phyloP scores from a whole-genome alignment of 2,329 filamentous ascomycete species.

The Aspergillus ochraceus region DNA sequence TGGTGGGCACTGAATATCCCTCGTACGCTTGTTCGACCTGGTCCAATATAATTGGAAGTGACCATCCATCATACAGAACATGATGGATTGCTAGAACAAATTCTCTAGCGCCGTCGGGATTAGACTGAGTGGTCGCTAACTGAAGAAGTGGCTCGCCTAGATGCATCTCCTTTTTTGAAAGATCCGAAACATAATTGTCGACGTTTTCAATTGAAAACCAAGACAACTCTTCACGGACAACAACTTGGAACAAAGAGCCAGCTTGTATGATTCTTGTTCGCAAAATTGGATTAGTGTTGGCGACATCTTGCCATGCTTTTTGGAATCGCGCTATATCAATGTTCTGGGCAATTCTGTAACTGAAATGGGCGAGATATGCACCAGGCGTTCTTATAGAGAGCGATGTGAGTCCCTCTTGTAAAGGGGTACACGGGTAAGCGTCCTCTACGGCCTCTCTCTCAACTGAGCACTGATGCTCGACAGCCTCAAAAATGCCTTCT shows the following conservation, averaged over 20 bases:
- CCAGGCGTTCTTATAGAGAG: background rate
- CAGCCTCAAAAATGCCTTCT: background rate
- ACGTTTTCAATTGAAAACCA: background rate
- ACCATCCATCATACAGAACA: slow-evolving; percentile 44
- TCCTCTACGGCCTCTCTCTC: background rate
- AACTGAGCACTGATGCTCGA: background rate
- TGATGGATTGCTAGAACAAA: slow-evolving; percentile 41
- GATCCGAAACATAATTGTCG: background rate
- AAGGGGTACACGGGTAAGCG: slow-evolving; percentile 8
- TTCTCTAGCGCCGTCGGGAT: background rate
- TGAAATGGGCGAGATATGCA: background rate
- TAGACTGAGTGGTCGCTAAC: background rate
- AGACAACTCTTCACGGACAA: slow-evolving; percentile 16
- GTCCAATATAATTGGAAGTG: slow-evolving; percentile 13
- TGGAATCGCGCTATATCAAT: background rate
- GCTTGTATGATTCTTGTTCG: slow-evolving; percentile 35
- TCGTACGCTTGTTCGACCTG: slow-evolving; percentile 5
- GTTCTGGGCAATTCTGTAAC: background rate
- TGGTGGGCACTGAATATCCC: background rate
- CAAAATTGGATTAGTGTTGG: slow-evolving; percentile 34
- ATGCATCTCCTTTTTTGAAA: background rate
- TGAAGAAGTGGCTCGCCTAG: background rate
- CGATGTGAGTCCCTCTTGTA: slow-evolving; percentile 9
- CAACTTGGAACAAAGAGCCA: slow-evolving; percentile 20
- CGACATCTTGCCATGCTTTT: slow-evolving; percentile 1